Conservation (phyloP, 495 filamentous ascomycete genomes). For the Venustampulla echinocandica region DNA sequence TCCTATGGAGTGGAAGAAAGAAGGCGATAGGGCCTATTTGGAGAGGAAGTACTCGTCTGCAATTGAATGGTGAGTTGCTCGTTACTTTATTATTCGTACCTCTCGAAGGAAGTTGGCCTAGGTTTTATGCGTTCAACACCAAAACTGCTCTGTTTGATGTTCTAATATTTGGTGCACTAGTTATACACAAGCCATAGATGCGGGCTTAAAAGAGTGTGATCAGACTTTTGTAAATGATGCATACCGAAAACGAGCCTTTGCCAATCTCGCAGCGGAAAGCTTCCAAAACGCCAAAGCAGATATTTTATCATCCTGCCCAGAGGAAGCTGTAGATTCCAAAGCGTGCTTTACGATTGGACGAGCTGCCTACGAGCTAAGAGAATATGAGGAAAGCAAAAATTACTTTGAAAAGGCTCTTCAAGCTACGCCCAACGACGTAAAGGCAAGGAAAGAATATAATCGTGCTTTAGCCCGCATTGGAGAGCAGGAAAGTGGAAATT, state of each 20-base stretch:
- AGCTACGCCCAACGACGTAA: constrained; percentile 26
- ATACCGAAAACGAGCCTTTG: constrained; percentile 38
- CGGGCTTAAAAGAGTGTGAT: constrained; percentile 5
- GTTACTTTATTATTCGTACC: no score
- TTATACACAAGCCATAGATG: constrained; percentile 17
- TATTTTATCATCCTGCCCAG: constrained; percentile 27
- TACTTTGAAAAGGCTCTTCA: constrained; percentile 27
- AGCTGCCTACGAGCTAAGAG: constrained; percentile 37
- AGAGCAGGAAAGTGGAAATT: constrained; percentile 33
- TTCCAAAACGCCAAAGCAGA: constrained; percentile 42
- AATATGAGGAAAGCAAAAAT: constrained; percentile 24
- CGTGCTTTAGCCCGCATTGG: constrained; percentile 24
- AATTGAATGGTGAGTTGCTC: constrained; percentile 17
- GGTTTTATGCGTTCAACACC: no score
- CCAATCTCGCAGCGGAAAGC: constrained; percentile 32
- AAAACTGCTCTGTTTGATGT: no score
- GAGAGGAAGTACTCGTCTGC: constrained; percentile 17
- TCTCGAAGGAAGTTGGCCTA: no score
- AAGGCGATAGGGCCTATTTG: constrained; percentile 32
- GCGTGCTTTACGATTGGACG: constrained; percentile 37
- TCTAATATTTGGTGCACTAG: no score
- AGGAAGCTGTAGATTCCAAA: constrained; percentile 31
- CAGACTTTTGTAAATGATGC: constrained; percentile 17
- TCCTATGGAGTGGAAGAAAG: constrained; percentile 30
- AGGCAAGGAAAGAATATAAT: constrained; percentile 26